A percentile compares a stretch with the other conserved stretches of the same genome.
Evolutionary conservation across 176 grass and related monocot species (phyloP).

Genomic region (Avena sativa): DNA sequence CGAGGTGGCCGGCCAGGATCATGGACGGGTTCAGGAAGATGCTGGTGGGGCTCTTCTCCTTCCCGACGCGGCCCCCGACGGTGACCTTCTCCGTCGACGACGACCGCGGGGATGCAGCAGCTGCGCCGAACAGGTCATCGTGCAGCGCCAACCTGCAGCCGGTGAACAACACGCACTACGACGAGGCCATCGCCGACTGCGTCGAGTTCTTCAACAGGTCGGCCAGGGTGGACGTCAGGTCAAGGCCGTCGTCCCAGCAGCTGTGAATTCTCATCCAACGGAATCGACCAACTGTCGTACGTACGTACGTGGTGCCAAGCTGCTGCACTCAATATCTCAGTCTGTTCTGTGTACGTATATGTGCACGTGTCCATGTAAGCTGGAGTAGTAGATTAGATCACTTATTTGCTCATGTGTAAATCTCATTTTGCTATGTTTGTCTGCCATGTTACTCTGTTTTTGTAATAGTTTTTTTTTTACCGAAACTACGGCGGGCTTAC

Average conservation of each 20-base stretch:
- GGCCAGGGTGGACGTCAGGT: conserved; percentile 53
- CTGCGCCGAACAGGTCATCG: conserved; percentile 54
- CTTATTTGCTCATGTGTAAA: not conserved
- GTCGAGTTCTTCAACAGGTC: conserved; percentile 91
- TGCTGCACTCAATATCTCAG: not conserved
- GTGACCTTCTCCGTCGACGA: conserved; percentile 46
- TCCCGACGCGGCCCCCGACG: conserved; percentile 60
- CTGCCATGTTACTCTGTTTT: not conserved
- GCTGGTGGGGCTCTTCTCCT: conserved; percentile 71
- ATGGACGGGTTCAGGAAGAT: conserved; percentile 76
- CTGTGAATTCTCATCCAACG: not conserved
- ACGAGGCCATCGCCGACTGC: conserved; percentile 93
- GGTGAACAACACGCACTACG: conserved; percentile 76
- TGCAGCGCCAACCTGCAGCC: conserved; percentile 72
- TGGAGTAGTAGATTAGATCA: not conserved
- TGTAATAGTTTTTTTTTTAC: no score
- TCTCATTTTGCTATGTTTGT: not conserved
- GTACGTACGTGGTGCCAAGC: not conserved
- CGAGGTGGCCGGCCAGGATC: conserved; percentile 66
- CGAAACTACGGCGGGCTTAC: no score
- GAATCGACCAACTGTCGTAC: not conserved
- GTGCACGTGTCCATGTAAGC: not conserved
- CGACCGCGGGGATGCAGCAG: not conserved
- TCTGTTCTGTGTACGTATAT: no score
- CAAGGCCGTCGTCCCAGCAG: not conserved